These are phyloP conservation scores for Pseudogymnoascus sp. DNA, from an alignment of 2,329 filamentous ascomycete genomes.

Conservation along the genomic window DNA sequence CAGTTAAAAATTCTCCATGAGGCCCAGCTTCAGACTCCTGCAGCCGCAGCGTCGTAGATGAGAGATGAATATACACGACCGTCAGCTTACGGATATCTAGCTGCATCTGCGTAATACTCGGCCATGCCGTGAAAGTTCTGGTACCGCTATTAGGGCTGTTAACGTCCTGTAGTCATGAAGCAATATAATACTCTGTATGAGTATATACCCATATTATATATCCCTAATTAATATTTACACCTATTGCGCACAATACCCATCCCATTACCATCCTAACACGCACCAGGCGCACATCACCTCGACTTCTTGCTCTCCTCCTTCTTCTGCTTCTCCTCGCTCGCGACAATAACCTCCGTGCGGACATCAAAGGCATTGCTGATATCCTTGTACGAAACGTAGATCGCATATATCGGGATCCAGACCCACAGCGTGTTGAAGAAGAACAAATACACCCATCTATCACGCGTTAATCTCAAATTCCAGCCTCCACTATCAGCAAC, in stretches of 20 bases:
- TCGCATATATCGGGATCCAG: constrained; percentile 50
- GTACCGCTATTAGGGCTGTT: neutral
- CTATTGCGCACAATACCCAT: neutral
- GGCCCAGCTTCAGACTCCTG: neutral
- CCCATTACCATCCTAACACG: neutral
- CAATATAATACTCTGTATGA: neutral
- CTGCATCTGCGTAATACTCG: neutral
- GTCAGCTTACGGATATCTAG: constrained; percentile 1
- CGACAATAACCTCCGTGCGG: constrained; percentile 23
- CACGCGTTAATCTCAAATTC: neutral
- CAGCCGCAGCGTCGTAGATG: neutral
- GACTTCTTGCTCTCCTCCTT: constrained; percentile 25
- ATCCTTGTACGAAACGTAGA: constrained; percentile 46
- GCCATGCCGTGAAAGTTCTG: neutral
- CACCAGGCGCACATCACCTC: constrained; percentile 3
- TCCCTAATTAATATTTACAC: neutral
- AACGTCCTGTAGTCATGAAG: neutral
- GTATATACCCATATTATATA: neutral
- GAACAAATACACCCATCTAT: constrained; percentile 52
- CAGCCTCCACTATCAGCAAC: too few species aligned
- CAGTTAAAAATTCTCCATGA: neutral
- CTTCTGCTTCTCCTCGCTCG: constrained; percentile 24
- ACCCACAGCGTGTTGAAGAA: constrained; percentile 66
- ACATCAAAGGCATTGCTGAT: constrained; percentile 46
- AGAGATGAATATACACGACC: neutral